Percentiles rank a stretch among this genome's conserved stretches.
phyloP scores from a whole-genome alignment of 2,329 filamentous ascomycete species.

The Acrocalymma vagum region DNA sequence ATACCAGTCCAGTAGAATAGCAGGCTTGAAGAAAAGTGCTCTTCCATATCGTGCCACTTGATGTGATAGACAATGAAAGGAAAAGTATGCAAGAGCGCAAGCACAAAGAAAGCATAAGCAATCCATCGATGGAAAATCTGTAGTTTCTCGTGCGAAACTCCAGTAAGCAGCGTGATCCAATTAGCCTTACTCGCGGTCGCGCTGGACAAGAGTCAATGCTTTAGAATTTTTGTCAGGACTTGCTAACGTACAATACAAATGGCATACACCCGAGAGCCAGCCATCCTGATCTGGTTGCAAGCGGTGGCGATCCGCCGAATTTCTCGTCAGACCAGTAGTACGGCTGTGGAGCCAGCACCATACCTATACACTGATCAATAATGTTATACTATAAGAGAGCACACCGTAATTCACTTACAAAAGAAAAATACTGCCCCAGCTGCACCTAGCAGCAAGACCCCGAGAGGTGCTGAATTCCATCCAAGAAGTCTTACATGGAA shows the following conservation, averaged over 20 bases:
- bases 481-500: constrained; percentile 26
- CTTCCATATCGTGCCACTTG: constrained; percentile 57
- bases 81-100: constrained; percentile 67
- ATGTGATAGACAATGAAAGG: constrained; percentile 66
- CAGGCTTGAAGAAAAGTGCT: constrained; percentile 52
- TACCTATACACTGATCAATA: constrained; percentile 14
- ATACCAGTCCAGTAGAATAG: constrained; percentile 66
- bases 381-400: background rate
- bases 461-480: constrained; percentile 40
- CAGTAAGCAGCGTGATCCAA: constrained; percentile 62
- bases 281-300: constrained; percentile 39
- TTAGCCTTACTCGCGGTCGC: constrained; percentile 64
- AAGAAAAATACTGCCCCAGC: constrained; percentile 36
- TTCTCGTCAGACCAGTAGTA: constrained; percentile 28
- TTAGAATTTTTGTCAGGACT: rapidly evolving
- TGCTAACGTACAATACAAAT: constrained; percentile 29
- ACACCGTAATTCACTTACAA: constrained; percentile 14
- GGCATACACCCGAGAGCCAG: constrained; percentile 39
- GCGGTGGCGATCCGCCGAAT: constrained; percentile 35
- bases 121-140: constrained; percentile 49
- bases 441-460: constrained; percentile 30
- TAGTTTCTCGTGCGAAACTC: constrained; percentile 65
- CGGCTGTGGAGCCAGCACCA: constrained; percentile 28
- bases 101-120: constrained; percentile 60
- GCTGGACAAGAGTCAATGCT: constrained; percentile 28